Conservation (phyloP, 129 eudicot species). For the Dittrichia graveolens region DNA sequence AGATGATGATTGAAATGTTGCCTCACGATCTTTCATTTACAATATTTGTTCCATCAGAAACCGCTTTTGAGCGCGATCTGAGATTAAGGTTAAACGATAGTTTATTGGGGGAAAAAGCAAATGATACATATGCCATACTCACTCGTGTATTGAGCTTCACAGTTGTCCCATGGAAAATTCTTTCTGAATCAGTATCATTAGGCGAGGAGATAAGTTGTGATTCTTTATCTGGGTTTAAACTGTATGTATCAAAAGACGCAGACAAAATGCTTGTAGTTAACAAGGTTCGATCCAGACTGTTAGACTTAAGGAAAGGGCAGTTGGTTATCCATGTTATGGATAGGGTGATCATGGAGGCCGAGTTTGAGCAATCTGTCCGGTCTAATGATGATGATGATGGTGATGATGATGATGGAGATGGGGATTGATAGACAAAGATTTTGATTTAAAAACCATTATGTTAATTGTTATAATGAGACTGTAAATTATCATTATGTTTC, state of each 20-base stretch:
- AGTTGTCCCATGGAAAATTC: conserved; percentile 66
- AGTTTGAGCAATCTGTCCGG: conserved; percentile 66
- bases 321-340: conserved; percentile 69
- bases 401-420: conserved; percentile 40
- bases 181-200: conserved; percentile 39
- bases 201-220: conserved; percentile 50
- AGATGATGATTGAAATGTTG: conserved; percentile 65
- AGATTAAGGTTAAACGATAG: conserved; percentile 44
- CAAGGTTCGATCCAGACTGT: conserved; percentile 48
- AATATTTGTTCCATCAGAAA: conserved; percentile 64
- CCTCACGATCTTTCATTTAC: conserved; percentile 83
- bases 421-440: conserved; percentile 13
- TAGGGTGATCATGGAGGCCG: conserved; percentile 89
- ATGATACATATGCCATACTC: conserved; percentile 63
- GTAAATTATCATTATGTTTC: too few relatives aligned
- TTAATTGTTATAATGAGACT: too few relatives aligned
- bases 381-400: conserved; percentile 52
- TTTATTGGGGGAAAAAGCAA: conserved; percentile 50
- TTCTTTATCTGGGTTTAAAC: conserved; percentile 60
- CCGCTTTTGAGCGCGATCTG: conserved; percentile 60
- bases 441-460: background rate
- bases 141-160: conserved; percentile 70
- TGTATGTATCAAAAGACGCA: conserved; percentile 52
- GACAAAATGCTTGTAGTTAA: conserved; percentile 60
- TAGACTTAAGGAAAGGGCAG: conserved; percentile 57